A percentile compares a stretch with the other conserved stretches of the same genome.
Conservation (phyloP, 441 rosid genomes). For the Populus tomentosa region DNA sequence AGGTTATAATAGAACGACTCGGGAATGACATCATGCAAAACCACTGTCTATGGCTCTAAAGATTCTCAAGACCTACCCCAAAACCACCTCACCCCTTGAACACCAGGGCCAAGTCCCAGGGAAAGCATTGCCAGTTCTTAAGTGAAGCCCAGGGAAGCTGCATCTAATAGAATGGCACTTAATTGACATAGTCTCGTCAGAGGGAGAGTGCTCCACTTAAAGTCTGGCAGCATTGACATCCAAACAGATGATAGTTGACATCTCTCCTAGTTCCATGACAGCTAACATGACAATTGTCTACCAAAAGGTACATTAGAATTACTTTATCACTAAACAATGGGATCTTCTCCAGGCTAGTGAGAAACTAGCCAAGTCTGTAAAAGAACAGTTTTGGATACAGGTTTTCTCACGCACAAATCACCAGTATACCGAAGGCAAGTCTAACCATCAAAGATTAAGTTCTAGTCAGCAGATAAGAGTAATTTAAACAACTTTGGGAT, state of each 20-base stretch:
- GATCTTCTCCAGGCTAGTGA: constrained; percentile 15
- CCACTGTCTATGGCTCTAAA: not conserved
- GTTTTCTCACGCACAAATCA: not conserved
- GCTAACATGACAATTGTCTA: not conserved
- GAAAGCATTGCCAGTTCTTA: not conserved
- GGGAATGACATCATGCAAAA: not conserved
- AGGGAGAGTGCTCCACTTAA: not conserved
- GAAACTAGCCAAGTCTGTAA: constrained; percentile 26
- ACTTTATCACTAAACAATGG: not conserved
- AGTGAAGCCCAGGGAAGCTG: not conserved
- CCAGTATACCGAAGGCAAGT: not conserved
- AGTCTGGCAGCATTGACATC: not conserved
- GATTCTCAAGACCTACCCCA: not conserved
- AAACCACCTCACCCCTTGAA: not conserved
- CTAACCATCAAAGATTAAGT: not conserved
- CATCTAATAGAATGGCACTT: not conserved
- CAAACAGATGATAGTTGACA: not conserved
- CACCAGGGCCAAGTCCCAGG: not conserved
- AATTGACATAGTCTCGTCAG: not conserved
- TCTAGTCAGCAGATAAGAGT: not conserved
- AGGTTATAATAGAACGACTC: not conserved
- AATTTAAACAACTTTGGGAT: not conserved
- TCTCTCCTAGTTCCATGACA: not conserved
- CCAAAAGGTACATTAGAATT: not conserved
- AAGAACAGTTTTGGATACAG: not conserved